phyloP scores from a whole-genome alignment of 352 stramenopile species.

The Globisporangium iwayamae region DNA sequence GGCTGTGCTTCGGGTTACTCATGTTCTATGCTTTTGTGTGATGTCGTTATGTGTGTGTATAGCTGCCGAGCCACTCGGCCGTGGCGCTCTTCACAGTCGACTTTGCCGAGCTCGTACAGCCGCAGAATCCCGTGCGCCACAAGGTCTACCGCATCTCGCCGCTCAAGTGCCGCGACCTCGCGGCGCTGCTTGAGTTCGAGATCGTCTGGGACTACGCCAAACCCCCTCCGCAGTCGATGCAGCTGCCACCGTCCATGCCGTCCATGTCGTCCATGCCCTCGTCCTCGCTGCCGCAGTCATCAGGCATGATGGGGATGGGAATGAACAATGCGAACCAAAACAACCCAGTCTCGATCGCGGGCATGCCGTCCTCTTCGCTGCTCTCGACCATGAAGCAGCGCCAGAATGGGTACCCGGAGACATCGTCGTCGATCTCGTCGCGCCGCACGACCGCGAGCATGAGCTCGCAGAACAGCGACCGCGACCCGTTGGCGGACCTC shows the following conservation, averaged over 20 bases:
- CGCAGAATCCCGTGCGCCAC: conserved; percentile 35
- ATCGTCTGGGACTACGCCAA: conserved; percentile 58
- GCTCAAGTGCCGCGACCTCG: conserved; percentile 72
- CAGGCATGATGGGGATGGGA: conserved; percentile 14
- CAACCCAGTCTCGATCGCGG: conserved; percentile 19
- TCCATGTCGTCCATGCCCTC: background rate
- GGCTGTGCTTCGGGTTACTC: background rate
- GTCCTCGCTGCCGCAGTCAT: conserved; percentile 22
- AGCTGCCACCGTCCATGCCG: conserved; percentile 13
- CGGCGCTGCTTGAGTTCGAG: conserved; percentile 69
- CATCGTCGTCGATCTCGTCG: conserved; percentile 34
- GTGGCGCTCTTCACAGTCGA: conserved; percentile 74
- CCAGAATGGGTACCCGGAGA: conserved; percentile 13
- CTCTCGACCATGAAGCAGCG: conserved; percentile 27
- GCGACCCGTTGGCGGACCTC: conserved; percentile 38
- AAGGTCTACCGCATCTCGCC: conserved; percentile 62
- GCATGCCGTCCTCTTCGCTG: conserved; percentile 36
- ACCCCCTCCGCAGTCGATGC: conserved; percentile 6
- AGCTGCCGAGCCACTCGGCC: conserved; percentile 77
- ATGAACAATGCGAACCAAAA: conserved; percentile 13
- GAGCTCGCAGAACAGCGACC: conserved; percentile 58
- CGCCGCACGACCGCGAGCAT: conserved; percentile 57
- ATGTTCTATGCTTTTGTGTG: background rate
- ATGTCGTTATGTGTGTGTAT: conserved; percentile 9
- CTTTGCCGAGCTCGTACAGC: conserved; percentile 68